Base-by-base conservation (phyloP, 345 rosid species). In the Eucalyptus curtisii region DNA sequence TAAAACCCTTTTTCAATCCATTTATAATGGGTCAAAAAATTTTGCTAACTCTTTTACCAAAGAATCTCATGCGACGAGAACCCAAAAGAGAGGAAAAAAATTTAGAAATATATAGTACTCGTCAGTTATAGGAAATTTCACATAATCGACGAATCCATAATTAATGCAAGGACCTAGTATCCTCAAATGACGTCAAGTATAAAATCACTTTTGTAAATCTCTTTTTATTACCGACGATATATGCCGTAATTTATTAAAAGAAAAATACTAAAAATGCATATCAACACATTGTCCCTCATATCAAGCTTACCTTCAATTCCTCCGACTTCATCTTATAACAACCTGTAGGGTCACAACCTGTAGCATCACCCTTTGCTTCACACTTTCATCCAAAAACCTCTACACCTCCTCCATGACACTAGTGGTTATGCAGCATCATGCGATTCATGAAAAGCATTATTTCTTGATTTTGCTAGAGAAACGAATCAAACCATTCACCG, bases 191-290 rank as follows among this genome's bases (percentile, higher is more conserved):
- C 13, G 6, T 24, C 47, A 55, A 55, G 12, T 24, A 55, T 55
- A 55, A 55, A 55, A 2, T 13, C 61, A 9, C 27, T 25, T 57
- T 10, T 57, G 13, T 10, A 57, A 57, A 57, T 57, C 13, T 42
- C 0, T 57, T 57, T 57, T 57, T 57, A 6, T 59, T 5, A 25
- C 0, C 3, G 7, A 27, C 16, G 0, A 59, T 4, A 30, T 5
- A 27, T 25, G 66, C 8, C 1, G 55, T 50, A 50, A 16, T 50
- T 50, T 50, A 50, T 59, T 59, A 25, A 59, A 59, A 59, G 31
- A 1, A 59, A 59, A 19, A 50, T 59, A 27, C 31, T 59, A 25
- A 25, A 25, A 59, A 59, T 59, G 31, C 66, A 59, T 27, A 12
- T 15, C 66, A 59, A 59, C 1, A 5, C 66, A 27, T 3, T 59